Evolutionary conservation across 495 filamentous ascomycete genomes (phyloP), one percentile per base, ranked within the genome.

Genomic region (Parathielavia hyrcaniae): DNA sequence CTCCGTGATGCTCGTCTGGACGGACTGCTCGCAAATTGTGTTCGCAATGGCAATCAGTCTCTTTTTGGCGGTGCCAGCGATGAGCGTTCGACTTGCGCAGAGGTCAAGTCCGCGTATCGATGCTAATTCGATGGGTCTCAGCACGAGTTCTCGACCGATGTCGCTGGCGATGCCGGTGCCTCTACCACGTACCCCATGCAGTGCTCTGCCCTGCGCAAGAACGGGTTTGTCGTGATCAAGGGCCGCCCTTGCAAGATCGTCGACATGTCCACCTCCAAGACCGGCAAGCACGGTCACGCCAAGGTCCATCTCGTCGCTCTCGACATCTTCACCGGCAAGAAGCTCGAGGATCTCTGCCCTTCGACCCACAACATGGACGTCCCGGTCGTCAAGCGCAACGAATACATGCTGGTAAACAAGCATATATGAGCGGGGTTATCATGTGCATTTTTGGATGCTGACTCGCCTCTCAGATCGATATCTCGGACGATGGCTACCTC

Each of bases 331-430:
- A 99, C 91, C 60, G 83, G 83, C 83, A 97, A 97, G 89, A 99
- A 99, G 84, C 80, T 93, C 59, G 93, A 99, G 83, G 93, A 99
- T 77, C 87, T 99, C 58, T 97, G 88, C 79, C 93, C 93, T 61
- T 97, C 93, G 73, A 99, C 93, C 84, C 93, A 99, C 86, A 97
- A 97, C 83, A 99, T 99, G 93, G 90, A 99, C 71, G 93, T 99
- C 64, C 93, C 93, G 74, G 83, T 89, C 75, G 92, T 97, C 76
- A 74, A 68, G 70, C 90, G 89, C 72, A 83, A 81, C 74, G 91
- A 96, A 76, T 97, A 91, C 81, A 86, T 89, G 77, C 87, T 98
- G 56, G 91, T 96, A 73, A 82, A 90, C 83, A 22, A 11, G 3
- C 20, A 20, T 43, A 0, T 19, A 41, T 16, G 22, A 19, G 35